Evolutionary conservation across 768 basidiomycete genomes (phyloP), one percentile per base, ranked within the genome.

Genomic region (Polyporus arcularius): DNA sequence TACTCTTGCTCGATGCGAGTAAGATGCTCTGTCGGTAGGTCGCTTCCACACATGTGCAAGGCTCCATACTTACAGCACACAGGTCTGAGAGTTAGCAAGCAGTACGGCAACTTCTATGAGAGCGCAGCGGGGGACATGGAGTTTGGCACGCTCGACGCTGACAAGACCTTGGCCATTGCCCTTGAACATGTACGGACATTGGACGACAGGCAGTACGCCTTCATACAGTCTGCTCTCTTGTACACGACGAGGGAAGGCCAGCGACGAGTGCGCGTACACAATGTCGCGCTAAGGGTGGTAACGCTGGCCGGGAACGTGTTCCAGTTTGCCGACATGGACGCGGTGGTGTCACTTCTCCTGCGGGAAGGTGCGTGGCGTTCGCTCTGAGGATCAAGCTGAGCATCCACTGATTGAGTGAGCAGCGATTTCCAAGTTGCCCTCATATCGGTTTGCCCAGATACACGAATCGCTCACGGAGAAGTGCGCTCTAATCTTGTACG

Each of bases 271-370:
- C 79, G 97, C 55, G 85, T 87, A 31, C 82, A 88, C 70, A 99
- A 99, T 67, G 75, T 98, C n/a, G 90, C 89, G 1, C 72, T 98
- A 58, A 87, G 86, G 48, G 86, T 93, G 1, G 89, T 86, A 2
- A 82, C 87, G 41, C 75, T 98, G 63, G 92, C 94, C n/a, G 92
- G 87, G 9, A 95, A 90, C 70, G 87, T 98, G 11, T 99, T 96
- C 77, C 85, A 90, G 53, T 92, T 79, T 73, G 94, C 94, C 12
- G 97, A 99, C 74, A 81, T 94, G 78, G 96, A 98, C 66, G 83
- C 92, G 2, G 84, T 88, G 2, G 79, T 96, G 26, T 82, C 85
- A 45, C 79, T 89, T 71, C 74, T 94, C 61, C 78, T 88, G 35
- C 91, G 94, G 64, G 85, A 91, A 70, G 88, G 96, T 94, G 83